Conservation (phyloP, 192 early-diverging fungal genomes). For the Coemansia sp. region DNA sequence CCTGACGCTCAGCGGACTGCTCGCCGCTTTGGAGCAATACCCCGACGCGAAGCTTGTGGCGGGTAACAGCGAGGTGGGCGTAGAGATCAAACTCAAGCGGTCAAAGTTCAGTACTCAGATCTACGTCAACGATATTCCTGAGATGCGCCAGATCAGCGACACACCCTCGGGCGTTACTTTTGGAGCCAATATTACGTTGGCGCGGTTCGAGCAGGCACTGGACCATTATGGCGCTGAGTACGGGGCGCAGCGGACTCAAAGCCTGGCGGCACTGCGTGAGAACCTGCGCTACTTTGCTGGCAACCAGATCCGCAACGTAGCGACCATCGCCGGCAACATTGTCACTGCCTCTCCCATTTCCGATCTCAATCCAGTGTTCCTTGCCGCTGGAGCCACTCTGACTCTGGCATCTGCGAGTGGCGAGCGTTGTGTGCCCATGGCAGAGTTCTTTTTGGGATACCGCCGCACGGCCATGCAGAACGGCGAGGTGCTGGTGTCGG, state of each 20-base stretch:
- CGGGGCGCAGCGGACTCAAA: conserved; percentile 52
- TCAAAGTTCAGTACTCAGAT: conserved; percentile 65
- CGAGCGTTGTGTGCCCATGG: conserved; percentile 57
- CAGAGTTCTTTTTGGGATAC: conserved; percentile 83
- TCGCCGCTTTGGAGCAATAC: conserved; percentile 57
- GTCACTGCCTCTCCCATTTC: conserved; percentile 87
- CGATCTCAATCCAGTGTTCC: conserved; percentile 85
- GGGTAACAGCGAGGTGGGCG: conserved; percentile 85
- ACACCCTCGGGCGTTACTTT: conserved; percentile 49
- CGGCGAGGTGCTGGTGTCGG: conserved; percentile 68
- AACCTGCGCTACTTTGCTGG: conserved; percentile 85
- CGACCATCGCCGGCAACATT: conserved; percentile 85
- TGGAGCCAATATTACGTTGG: conserved; percentile 72
- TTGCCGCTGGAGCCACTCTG: conserved; percentile 65
- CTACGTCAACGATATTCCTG: conserved; percentile 68
- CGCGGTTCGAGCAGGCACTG: conserved; percentile 56
- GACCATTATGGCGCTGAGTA: conserved; percentile 18
- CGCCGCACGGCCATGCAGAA: conserved; percentile 70
- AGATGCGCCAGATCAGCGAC: conserved; percentile 61
- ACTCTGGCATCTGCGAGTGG: conserved; percentile 48
- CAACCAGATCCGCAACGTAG: conserved; percentile 85
- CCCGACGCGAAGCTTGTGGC: conserved; percentile 78
- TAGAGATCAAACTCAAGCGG: conserved; percentile 81
- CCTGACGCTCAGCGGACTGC: conserved; percentile 57
- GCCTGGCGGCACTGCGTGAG: conserved; percentile 70